phyloP scores from a whole-genome alignment of 345 rosid species.

The Pugionium cornutum region DNA sequence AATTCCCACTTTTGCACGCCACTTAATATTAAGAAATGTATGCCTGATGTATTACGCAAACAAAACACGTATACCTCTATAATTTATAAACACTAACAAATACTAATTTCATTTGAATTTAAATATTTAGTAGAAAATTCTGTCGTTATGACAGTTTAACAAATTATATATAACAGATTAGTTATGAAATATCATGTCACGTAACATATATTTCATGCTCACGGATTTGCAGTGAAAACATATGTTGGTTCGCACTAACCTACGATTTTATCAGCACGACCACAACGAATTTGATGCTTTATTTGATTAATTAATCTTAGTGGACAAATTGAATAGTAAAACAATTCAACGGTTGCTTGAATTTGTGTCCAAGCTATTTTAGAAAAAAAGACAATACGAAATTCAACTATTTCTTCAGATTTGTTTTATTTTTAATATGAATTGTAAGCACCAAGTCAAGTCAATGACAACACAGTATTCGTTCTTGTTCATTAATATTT shows the following conservation, averaged over 20 bases:
- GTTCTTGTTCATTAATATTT: not conserved
- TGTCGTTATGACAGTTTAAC: slow-evolving; percentile 5
- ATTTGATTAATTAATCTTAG: slow-evolving; percentile 26
- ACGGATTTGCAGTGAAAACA: slow-evolving; percentile 3
- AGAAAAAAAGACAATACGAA: not conserved
- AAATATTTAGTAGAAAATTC: not conserved
- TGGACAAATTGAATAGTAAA: slow-evolving; percentile 26
- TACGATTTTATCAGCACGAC: slow-evolving; percentile 33
- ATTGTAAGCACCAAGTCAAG: slow-evolving; percentile 41
- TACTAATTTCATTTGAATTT: not conserved
- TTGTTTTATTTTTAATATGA: not conserved
- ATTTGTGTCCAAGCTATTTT: slow-evolving; percentile 36
- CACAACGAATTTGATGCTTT: slow-evolving; percentile 26
- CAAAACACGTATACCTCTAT: not conserved
- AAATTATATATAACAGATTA: slow-evolving; percentile 22
- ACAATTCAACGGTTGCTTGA: slow-evolving; percentile 41
- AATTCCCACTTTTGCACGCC: slow-evolving; percentile 41
- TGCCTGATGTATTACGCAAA: slow-evolving; percentile 19
- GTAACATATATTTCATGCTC: slow-evolving; percentile 33
- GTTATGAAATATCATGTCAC: slow-evolving; percentile 29
- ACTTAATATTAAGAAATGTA: slow-evolving; percentile 33
- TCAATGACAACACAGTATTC: slow-evolving; percentile 37
- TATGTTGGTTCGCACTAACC: slow-evolving; percentile 41
- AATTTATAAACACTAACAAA: too few relatives aligned
- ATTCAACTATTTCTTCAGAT: slow-evolving; percentile 30